Conservation (phyloP, 2,329 filamentous ascomycete genomes). For the Fusarium sp. region DNA sequence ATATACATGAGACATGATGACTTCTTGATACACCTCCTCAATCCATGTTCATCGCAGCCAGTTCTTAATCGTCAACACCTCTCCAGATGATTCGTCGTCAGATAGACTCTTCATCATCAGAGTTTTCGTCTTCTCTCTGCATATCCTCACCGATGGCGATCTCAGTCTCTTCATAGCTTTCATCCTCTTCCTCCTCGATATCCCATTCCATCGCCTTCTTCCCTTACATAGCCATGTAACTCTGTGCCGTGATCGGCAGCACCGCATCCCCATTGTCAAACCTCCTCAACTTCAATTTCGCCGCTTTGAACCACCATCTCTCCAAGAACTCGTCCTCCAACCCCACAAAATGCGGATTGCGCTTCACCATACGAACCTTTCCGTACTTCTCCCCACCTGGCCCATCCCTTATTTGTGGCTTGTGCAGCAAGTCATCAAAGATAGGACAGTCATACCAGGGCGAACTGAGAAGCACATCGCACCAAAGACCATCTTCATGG, state of each 20-base stretch:
- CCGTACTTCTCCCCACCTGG: not conserved
- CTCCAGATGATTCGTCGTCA: not conserved
- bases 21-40: not conserved
- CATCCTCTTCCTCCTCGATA: not conserved
- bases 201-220: slow-evolving; percentile 4
- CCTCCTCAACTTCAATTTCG: slow-evolving; percentile 33
- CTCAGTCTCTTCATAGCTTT: not conserved
- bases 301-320: slow-evolving; percentile 36
- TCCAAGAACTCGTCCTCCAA: slow-evolving; percentile 41
- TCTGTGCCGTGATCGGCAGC: slow-evolving; percentile 13
- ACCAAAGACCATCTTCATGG: slow-evolving; percentile 41
- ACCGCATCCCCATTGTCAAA: slow-evolving; percentile 27
- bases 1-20: not conserved
- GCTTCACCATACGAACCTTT: not conserved
- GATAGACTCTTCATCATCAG: not conserved
- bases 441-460: slow-evolving; percentile 44
- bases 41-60: not conserved
- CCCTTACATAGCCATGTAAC: slow-evolving; percentile 3
- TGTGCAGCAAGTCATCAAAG: slow-evolving; percentile 26
- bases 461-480: slow-evolving; percentile 28
- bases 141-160: not conserved
- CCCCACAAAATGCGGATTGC: not conserved
- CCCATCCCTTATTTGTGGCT: not conserved
- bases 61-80: not conserved
- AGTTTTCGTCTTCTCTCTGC: not conserved